These are phyloP conservation scores for Gymnopilus junonius DNA, from an alignment of 768 basidiomycete species.

Conservation along the genomic window DNA sequence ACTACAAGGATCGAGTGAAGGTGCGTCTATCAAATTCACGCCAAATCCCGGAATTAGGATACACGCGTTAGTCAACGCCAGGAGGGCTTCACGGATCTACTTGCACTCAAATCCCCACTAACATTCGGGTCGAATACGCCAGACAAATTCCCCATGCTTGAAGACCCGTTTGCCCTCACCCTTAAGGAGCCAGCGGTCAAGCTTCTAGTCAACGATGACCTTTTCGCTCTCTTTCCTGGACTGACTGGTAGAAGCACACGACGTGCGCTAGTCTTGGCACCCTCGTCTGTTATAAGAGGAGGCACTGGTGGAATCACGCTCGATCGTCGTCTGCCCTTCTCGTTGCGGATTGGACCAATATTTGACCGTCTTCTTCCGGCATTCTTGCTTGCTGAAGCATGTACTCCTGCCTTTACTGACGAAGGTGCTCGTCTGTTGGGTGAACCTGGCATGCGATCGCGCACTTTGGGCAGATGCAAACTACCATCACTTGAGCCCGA, in stretches of 20 bases:
- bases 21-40: conserved; percentile 2
- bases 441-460: conserved; percentile 43
- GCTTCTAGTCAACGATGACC: conserved; percentile 25
- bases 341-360: conserved; percentile 74
- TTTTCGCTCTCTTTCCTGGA: conserved; percentile 29
- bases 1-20: conserved; percentile 9
- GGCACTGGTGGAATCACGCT: conserved; percentile 80
- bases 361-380: conserved; percentile 58
- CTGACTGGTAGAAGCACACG: conserved; percentile 28
- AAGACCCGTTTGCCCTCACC: conserved; percentile 17
- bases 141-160: conserved; percentile 25
- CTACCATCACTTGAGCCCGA: conserved; percentile 30
- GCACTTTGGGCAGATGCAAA: conserved; percentile 44
- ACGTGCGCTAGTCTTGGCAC: conserved; percentile 29
- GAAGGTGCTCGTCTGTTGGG: conserved; percentile 57
- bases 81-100: conserved; percentile 22
- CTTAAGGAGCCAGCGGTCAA: conserved; percentile 18
- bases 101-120: conserved; percentile 27
- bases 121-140: conserved; percentile 31
- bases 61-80: conserved; percentile 26
- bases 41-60: not conserved
- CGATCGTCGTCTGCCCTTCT: conserved; percentile 75
- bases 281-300: conserved; percentile 43
- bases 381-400: conserved; percentile 28
- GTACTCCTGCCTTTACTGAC: conserved; percentile 40